Percentiles rank a stretch among this genome's conserved stretches.
These are phyloP conservation scores for Suillus bovinus DNA, from an alignment of 768 basidiomycete genomes.

Conservation along the genomic window DNA sequence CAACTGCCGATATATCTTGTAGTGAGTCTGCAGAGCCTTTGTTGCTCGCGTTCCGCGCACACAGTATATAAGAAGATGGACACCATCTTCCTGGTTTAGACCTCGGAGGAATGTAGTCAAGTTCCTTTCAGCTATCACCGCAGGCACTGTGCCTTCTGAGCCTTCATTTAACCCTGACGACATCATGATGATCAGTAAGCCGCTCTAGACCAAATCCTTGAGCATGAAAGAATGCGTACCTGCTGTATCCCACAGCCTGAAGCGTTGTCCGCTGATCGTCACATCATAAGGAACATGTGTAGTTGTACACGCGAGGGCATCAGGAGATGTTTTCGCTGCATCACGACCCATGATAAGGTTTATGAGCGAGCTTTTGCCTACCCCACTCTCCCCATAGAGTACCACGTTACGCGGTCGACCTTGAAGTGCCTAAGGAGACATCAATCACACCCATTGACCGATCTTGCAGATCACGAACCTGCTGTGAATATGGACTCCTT, in stretches of 20 bases:
- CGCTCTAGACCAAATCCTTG: constrained; percentile 18
- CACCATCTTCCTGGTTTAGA: constrained; percentile 29
- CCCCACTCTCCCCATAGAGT: constrained; percentile 33
- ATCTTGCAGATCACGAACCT: constrained; percentile 1
- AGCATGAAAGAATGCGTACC: constrained; percentile 32
- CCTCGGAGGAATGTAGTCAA: constrained; percentile 20
- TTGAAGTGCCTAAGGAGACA: not conserved
- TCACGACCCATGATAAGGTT: constrained; percentile 35
- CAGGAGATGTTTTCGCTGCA: constrained; percentile 32
- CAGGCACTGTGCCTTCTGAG: constrained; percentile 5
- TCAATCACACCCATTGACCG: not conserved
- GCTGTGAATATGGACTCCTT: not conserved
- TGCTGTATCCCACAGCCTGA: constrained; percentile 34
- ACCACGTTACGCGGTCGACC: constrained; percentile 29
- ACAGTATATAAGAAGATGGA: constrained; percentile 33
- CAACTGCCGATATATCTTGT: constrained; percentile 23
- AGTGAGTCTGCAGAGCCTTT: constrained; percentile 26
- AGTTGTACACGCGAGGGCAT: constrained; percentile 36
- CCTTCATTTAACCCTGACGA: constrained; percentile 24
- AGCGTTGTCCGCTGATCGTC: constrained; percentile 19
- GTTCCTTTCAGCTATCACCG: constrained; percentile 10
- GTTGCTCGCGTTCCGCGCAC: constrained; percentile 29
- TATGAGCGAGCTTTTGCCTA: constrained; percentile 44
- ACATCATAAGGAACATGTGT: constrained; percentile 23
- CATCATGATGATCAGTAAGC: constrained; percentile 25